phyloP scores from a whole-genome alignment of 2,329 filamentous ascomycete genomes.

The Trichoderma cornu-damae region DNA sequence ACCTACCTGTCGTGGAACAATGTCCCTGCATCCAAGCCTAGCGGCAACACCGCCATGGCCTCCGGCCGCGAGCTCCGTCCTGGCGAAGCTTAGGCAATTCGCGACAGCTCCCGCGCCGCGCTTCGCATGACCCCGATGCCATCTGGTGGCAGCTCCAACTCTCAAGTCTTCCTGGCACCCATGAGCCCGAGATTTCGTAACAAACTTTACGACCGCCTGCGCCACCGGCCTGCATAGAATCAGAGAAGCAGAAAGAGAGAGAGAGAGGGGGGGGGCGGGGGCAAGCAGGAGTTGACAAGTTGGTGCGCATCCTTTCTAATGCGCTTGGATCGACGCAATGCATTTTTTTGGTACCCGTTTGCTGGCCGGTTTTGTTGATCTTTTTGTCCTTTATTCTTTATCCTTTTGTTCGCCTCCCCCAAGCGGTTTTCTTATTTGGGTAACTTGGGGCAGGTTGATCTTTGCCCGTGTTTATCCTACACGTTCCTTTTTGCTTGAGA shows the following conservation, averaged over 20 bases:
- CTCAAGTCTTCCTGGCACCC: background rate
- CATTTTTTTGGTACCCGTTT: background rate
- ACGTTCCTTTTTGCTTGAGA: background rate
- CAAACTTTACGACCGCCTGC: slow-evolving; percentile 10
- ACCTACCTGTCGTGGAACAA: slow-evolving; percentile 96
- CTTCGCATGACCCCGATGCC: slow-evolving; percentile 18
- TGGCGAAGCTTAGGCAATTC: slow-evolving; percentile 38
- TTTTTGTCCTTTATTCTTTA: background rate
- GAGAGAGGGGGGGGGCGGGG: background rate
- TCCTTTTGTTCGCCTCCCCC: background rate
- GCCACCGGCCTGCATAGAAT: background rate
- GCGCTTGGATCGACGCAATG: slow-evolving; percentile 5
- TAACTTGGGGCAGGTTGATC: background rate
- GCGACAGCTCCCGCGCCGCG: slow-evolving; percentile 25
- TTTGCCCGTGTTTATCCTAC: background rate
- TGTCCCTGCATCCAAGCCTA: slow-evolving; percentile 41
- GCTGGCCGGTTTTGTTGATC: background rate
- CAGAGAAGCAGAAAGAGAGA: background rate
- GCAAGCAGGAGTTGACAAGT: background rate
- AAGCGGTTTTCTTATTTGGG: background rate
- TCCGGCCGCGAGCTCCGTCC: slow-evolving; percentile 53
- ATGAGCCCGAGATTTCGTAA: slow-evolving; percentile 5
- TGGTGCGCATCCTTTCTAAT: background rate
- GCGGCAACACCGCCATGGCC: slow-evolving; percentile 42
- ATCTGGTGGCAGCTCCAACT: slow-evolving; percentile 1